These are phyloP conservation scores for Polygonum aviculare DNA, from an alignment of 148 eudicot species.

Conservation along the genomic window DNA sequence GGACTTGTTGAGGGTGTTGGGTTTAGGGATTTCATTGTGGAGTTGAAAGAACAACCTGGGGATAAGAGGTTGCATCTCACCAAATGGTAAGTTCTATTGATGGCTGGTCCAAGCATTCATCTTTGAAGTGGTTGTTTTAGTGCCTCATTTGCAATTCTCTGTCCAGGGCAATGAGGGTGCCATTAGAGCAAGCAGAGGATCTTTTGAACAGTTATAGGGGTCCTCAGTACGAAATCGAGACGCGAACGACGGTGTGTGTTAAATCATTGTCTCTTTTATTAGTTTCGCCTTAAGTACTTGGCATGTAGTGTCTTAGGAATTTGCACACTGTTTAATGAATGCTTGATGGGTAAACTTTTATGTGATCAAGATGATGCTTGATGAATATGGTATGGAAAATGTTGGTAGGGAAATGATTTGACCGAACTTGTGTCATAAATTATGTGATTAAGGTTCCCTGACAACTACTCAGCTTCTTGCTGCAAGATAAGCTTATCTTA, in stretches of 20 bases:
- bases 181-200: constrained; percentile 33
- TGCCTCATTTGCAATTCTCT: constrained; percentile 11
- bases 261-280: not conserved
- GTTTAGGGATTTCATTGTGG: constrained; percentile 55
- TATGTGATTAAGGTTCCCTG: not conserved
- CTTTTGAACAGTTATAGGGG: constrained; percentile 55
- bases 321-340: not conserved
- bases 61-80: constrained; percentile 66
- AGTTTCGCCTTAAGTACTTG: not conserved
- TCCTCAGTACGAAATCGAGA: constrained; percentile 60
- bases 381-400: not conserved
- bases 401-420: not conserved
- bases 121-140: not conserved
- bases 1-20: constrained; percentile 25
- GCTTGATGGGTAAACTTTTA: not conserved
- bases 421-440: not conserved
- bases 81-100: constrained; percentile 44
- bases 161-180: constrained; percentile 70
- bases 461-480: not conserved
- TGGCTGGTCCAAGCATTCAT: not conserved
- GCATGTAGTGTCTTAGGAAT: not conserved
- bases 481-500: not conserved
- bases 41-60: constrained; percentile 67
- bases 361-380: not conserved
- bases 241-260: constrained; percentile 43